Evolutionary conservation across 1,284 basidiomycete genomes (phyloP), one percentile per base, ranked within the genome.

Genomic region (Coniferiporia sulphurascens): DNA sequence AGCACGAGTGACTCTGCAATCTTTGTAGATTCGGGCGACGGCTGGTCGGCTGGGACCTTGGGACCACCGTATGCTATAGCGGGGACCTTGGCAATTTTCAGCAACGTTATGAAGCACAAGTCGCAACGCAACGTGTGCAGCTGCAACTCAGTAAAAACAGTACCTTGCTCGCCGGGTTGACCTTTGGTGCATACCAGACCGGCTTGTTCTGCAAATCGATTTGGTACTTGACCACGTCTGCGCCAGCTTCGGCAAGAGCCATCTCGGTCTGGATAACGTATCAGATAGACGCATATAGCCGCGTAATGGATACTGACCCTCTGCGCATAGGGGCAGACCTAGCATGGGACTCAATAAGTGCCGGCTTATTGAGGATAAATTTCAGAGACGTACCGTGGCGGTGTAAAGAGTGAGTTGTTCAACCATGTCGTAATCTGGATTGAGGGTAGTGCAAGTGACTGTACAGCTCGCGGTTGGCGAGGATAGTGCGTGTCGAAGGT

Each of bases 121-220:
- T 57, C 56, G 21, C 65, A n/a, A n/a, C n/a, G n/a, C n/a, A 59
- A 32, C 45, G 21, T 55, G 44, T 19, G 27, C 27, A 32, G 19
- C 7, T 35, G 43, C 27, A 27, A 27, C 27, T 27, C 8, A 60
- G 21, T 9, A 48, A n/a, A n/a, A 34, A 64, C 73, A 45, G 65
- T 27, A 83, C 84, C 76, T 87, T 86, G 68, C 79, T 78, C 1
- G 80, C 83, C 1, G 81, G 80, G 70, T 87, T 87, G 41, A 88
- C 77, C 61, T 81, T 75, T 0, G 78, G 74, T 0, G 79, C 77
- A 67, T 84, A 86, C 85, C 84, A 85, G 52, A 74, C 76, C 0
- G 86, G 86, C 72, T 87, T 87, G 73, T 85, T 81, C 63, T 67
- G 58, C 34, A 87, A 69, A 64, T 87, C 80, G 58, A 87, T 79